Evolutionary conservation across 2,329 filamentous ascomycete genomes (phyloP).

Genomic region (Sporothrix sp.): DNA sequence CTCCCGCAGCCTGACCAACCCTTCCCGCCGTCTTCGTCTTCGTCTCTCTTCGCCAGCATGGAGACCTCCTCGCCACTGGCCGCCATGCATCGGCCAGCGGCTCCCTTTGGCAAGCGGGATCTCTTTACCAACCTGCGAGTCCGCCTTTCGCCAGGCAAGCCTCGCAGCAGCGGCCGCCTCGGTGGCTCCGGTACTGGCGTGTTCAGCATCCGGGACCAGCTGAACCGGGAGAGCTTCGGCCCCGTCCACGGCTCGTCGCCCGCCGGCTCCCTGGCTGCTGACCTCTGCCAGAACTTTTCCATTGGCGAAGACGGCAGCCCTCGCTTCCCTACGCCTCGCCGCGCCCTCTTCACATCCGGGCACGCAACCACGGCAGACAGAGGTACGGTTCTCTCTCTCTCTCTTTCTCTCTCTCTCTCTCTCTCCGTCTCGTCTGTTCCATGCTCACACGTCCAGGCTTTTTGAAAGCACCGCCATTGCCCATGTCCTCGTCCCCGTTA

Average conservation of each 20-base stretch:
- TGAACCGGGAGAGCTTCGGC: conserved; percentile 67
- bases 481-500: conserved; percentile 70
- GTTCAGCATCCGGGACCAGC: conserved; percentile 71
- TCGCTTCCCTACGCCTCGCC: conserved; percentile 69
- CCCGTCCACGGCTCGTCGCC: conserved; percentile 78
- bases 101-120: conserved; percentile 51
- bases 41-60: conserved; percentile 44
- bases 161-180: conserved; percentile 36
- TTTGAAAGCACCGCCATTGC: conserved; percentile 74
- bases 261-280: conserved; percentile 79
- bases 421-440: neutral
- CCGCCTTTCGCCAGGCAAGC: conserved; percentile 38
- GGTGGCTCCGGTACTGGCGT: conserved; percentile 27
- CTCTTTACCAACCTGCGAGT: conserved; percentile 42
- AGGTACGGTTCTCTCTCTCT: conserved; percentile 40
- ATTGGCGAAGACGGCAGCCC: conserved; percentile 76
- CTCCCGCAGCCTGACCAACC: conserved; percentile 5
- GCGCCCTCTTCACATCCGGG: conserved; percentile 63
- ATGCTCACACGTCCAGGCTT: conserved; percentile 41
- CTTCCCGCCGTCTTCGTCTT: neutral
- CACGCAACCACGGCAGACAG: conserved; percentile 51
- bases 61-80: conserved; percentile 90
- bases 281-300: conserved; percentile 94
- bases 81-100: conserved; percentile 73
- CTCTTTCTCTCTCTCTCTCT: neutral